Conservation (phyloP, 176 grass and related monocot genomes). For the Stipa capillata region DNA sequence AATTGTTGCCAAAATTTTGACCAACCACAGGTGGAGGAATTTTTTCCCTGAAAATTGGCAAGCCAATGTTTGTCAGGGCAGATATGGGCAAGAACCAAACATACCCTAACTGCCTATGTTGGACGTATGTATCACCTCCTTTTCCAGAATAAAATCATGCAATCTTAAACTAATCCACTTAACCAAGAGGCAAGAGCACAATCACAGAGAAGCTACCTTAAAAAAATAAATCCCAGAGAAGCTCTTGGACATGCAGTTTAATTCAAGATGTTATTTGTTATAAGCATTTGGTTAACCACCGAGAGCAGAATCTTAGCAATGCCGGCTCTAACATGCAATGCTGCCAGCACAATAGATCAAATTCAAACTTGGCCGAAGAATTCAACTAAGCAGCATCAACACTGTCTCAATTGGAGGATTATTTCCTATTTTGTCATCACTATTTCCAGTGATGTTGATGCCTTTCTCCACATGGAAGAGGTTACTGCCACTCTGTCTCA, state of each 20-base stretch:
- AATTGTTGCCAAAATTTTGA: too few species aligned
- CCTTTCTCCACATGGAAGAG: conserved; percentile 24
- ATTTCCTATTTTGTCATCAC: neutral
- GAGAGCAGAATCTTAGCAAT: neutral
- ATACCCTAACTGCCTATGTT: too few species aligned
- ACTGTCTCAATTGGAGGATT: neutral
- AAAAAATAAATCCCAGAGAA: too few species aligned
- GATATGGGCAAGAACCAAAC: too few species aligned
- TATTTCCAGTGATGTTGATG: neutral
- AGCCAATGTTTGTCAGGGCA: too few species aligned
- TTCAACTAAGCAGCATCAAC: conserved; percentile 14
- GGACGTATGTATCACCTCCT: neutral
- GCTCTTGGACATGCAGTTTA: too few species aligned
- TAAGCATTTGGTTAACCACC: neutral
- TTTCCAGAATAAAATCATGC: neutral
- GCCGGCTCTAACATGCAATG: neutral
- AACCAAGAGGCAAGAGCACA: neutral
- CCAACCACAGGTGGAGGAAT: too few species aligned
- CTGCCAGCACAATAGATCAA: neutral
- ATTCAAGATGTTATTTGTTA: neutral
- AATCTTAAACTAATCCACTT: neutral
- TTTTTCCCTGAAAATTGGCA: too few species aligned
- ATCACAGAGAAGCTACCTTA: neutral
- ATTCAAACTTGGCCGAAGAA: conserved; percentile 9
- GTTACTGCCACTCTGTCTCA: conserved; percentile 14